Conservation (phyloP, 1,284 basidiomycete genomes). For the Pascua guehoae region DNA sequence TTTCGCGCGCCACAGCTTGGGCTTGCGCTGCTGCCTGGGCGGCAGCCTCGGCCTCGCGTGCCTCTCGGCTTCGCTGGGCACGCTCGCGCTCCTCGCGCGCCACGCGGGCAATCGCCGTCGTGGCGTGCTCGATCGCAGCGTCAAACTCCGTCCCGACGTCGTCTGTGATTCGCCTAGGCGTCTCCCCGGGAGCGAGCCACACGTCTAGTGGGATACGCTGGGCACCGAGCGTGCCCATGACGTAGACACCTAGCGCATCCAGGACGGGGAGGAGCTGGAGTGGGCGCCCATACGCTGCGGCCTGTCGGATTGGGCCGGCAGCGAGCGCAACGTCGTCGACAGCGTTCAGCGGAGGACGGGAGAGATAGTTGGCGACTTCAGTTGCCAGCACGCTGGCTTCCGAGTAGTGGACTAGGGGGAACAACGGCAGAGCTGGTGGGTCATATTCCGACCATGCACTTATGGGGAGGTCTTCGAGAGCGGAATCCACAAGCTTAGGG, state of each 20-base stretch:
- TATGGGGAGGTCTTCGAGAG: constrained; percentile 2
- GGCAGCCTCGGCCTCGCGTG: too few relatives aligned
- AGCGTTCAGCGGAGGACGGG: constrained; percentile 3
- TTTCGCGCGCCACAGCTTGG: too few relatives aligned
- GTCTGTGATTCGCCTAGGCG: not conserved
- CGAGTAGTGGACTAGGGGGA: not conserved
- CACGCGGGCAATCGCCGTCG: not conserved
- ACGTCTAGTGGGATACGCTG: constrained; percentile 10
- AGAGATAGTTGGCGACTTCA: constrained; percentile 8
- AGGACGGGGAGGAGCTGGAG: constrained; percentile 24
- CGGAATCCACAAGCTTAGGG: not conserved
- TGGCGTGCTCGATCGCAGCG: not conserved
- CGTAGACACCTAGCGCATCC: constrained; percentile 19
- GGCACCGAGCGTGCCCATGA: constrained; percentile 11
- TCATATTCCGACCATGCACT: constrained; percentile 12
- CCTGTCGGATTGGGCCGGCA: constrained; percentile 22
- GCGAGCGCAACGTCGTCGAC: constrained; percentile 8
- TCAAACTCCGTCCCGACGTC: not conserved
- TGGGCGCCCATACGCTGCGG: constrained; percentile 13
- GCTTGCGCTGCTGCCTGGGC: too few relatives aligned
- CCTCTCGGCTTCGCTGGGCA: not conserved
- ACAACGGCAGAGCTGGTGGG: constrained; percentile 8
- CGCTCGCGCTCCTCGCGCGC: not conserved
- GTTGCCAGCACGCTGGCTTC: not conserved
- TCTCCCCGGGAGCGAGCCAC: constrained; percentile 7